These are phyloP conservation scores for Erysimum cheiri DNA, from an alignment of 441 rosid genomes.

Conservation along the genomic window DNA sequence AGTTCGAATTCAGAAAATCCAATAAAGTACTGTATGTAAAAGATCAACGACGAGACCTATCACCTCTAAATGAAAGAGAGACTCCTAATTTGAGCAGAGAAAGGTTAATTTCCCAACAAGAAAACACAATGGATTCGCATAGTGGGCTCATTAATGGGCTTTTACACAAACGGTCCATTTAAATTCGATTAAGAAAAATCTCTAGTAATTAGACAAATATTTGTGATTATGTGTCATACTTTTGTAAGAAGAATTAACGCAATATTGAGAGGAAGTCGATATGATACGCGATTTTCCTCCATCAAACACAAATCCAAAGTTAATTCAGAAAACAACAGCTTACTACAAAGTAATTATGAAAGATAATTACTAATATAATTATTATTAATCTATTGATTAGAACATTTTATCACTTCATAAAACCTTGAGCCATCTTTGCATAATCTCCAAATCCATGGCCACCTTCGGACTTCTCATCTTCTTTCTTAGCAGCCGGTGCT, in stretches of 20 bases:
- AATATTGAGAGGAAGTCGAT: neutral
- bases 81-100: too few relatives aligned
- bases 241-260: too few relatives aligned
- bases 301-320: slow-evolving; percentile 5
- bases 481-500: slow-evolving; percentile 32
- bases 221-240: too few relatives aligned
- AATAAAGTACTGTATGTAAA: neutral
- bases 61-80: neutral
- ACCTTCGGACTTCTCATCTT: slow-evolving; percentile 45
- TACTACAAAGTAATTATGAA: slow-evolving; percentile 22
- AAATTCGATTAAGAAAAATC: too few relatives aligned
- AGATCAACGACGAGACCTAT: neutral
- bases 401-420: slow-evolving; percentile 49
- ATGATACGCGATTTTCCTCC: neutral
- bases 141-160: neutral
- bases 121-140: neutral
- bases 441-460: slow-evolving; percentile 54
- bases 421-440: slow-evolving; percentile 71
- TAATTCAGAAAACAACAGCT: slow-evolving; percentile 22
- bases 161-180: too few relatives aligned
- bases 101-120: neutral
- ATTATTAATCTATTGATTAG: neutral
- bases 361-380: slow-evolving; percentile 29
- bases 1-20: neutral
- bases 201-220: too few relatives aligned